These are phyloP conservation scores for Colletotrichum phormii DNA, from an alignment of 2,329 filamentous ascomycete species.

Conservation along the genomic window DNA sequence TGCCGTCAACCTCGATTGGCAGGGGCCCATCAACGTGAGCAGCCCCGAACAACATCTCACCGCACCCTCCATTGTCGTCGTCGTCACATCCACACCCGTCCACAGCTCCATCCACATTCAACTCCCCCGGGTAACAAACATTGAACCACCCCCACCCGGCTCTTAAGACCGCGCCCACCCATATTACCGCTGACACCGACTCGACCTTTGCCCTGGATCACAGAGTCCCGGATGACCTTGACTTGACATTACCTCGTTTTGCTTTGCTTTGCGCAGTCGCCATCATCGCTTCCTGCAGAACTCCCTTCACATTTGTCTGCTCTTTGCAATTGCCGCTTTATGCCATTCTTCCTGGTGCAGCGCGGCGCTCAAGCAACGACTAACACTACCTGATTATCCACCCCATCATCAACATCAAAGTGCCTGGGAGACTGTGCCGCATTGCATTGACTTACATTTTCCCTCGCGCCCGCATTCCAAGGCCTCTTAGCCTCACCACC, in stretches of 20 bases:
- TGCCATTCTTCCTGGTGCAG: conserved; percentile 3
- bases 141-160: background rate
- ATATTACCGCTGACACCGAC: conserved; percentile 35
- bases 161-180: conserved; percentile 9
- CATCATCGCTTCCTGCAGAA: background rate
- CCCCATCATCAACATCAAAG: background rate
- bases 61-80: conserved; percentile 6
- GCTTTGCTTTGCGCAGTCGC: background rate
- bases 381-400: background rate
- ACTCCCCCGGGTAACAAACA: conserved; percentile 24
- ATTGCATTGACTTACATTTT: conserved; percentile 12
- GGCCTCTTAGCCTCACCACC: conserved; percentile 6
- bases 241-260: conserved; percentile 27
- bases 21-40: conserved; percentile 18
- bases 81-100: conserved; percentile 9
- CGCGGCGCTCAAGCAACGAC: background rate
- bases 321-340: background rate
- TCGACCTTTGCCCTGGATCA: conserved; percentile 46
- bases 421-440: background rate
- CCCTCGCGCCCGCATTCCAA: conserved; percentile 18
- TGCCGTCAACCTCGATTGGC: conserved; percentile 5
- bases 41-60: conserved; percentile 24
- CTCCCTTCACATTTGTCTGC: background rate
- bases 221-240: conserved; percentile 35
- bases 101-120: background rate